Percentiles rank a stretch among this genome's conserved stretches.
Evolutionary conservation across 2,329 filamentous ascomycete genomes (phyloP).

Genomic region (Blastomyces percursus): DNA sequence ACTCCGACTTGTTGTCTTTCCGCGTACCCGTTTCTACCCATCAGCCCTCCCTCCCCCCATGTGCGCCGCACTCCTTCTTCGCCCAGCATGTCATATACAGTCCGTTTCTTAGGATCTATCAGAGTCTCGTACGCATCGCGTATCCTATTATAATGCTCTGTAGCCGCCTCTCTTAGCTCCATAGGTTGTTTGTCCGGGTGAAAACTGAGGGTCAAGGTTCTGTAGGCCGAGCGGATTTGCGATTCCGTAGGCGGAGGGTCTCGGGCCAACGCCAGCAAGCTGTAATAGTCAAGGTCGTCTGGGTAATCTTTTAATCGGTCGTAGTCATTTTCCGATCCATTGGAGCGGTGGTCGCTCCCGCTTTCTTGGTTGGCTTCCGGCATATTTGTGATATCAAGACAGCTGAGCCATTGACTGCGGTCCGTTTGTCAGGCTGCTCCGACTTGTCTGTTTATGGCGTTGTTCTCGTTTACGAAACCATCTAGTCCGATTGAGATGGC

Average conservation of each 20-base stretch:
- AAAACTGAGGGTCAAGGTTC: slow-evolving; percentile 33
- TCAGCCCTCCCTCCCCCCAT: slow-evolving; percentile 26
- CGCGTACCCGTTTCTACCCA: slow-evolving; percentile 24
- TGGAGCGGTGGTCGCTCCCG: neutral
- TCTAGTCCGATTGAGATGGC: neutral
- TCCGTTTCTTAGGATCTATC: slow-evolving; percentile 31
- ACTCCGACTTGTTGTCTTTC: slow-evolving; percentile 27
- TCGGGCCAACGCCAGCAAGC: slow-evolving; percentile 30
- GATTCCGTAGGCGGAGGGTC: slow-evolving; percentile 31
- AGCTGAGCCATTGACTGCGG: neutral
- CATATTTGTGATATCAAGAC: neutral
- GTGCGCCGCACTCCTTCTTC: slow-evolving; percentile 31
- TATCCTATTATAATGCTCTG: slow-evolving; percentile 30
- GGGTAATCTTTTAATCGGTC: slow-evolving; percentile 10
- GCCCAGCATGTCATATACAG: slow-evolving; percentile 35
- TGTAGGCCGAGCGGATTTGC: slow-evolving; percentile 36
- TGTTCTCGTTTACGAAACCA: neutral
- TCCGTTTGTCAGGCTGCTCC: neutral
- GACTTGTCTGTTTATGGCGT: neutral
- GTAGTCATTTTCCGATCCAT: slow-evolving; percentile 7
- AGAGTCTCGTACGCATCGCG: slow-evolving; percentile 34
- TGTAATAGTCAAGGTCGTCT: slow-evolving; percentile 30
- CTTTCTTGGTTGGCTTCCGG: neutral
- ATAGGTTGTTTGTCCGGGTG: slow-evolving; percentile 37
- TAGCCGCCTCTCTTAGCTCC: slow-evolving; percentile 28